phyloP scores from a whole-genome alignment of 441 rosid genomes.

The Populus tomentosa region DNA sequence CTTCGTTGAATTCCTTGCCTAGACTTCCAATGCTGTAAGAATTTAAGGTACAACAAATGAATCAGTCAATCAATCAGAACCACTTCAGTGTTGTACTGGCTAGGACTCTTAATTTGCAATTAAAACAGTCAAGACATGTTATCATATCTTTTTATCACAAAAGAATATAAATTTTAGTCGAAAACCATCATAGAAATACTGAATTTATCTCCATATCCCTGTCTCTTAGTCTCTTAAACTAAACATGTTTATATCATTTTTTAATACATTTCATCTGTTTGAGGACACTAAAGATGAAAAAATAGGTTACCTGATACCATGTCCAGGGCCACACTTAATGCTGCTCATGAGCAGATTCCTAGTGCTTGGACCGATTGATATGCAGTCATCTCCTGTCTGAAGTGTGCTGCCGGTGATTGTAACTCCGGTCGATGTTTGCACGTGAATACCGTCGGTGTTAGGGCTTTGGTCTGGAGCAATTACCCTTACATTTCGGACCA shows the following conservation, averaged over 20 bases:
- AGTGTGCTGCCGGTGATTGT: constrained; percentile 25
- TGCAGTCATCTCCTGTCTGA: constrained; percentile 41
- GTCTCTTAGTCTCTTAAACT: too few relatives aligned
- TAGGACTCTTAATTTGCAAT: background rate
- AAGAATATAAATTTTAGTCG: too few relatives aligned
- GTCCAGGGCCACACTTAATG: constrained; percentile 31
- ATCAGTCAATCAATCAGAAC: too few relatives aligned
- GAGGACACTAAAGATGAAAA: background rate
- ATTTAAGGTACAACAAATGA: background rate
- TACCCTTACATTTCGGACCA: too few relatives aligned
- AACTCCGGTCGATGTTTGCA: constrained; percentile 25
- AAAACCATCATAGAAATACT: too few relatives aligned
- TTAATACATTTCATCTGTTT: background rate
- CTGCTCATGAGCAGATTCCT: constrained; percentile 23
- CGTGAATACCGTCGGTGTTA: constrained; percentile 43
- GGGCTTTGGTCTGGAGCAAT: constrained; percentile 36
- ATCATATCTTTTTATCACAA: too few relatives aligned
- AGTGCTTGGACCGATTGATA: constrained; percentile 42
- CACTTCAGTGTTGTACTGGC: too few relatives aligned
- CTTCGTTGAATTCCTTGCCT: constrained; percentile 37
- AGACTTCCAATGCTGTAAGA: constrained; percentile 48
- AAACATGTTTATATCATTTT: background rate
- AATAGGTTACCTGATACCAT: constrained; percentile 21
- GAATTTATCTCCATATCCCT: too few relatives aligned
- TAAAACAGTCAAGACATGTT: too few relatives aligned